Evolutionary conservation across 306 rosid genomes (phyloP), one percentile per base, ranked within the genome.

Genomic region (Styphnolobium japonicum): DNA sequence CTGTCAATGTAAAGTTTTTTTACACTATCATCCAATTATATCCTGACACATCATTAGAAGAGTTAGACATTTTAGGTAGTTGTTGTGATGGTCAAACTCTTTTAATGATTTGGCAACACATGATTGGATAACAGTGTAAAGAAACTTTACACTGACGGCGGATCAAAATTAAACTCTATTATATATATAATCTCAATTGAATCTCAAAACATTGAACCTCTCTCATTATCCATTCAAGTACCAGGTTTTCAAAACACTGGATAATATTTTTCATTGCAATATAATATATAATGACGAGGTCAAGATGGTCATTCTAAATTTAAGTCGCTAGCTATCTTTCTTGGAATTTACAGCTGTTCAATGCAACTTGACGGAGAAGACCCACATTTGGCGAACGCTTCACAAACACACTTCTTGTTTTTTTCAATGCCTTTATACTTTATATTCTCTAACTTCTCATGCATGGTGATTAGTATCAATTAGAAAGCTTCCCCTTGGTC

Each of bases 371-470:
- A 37, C 66, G 75, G 49, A 42, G 84, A 90, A 88, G 90, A 76
- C 78, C 88, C 87, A 84, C 68, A 87, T 77, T 90, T 85, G 94
- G 92, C 88, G 80, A 88, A 84, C 88, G 37, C 87, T 90, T 90
- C 88, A 76, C 27, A 69, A 60, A 67, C 80, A 90, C 94, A 78
- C 83, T 48, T 83, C 42, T 55, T 77, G 63, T 81, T 71, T 55
- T 31, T 82, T 72, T 62, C 73, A 42, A n/a, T 53, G 55, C 27
- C 61, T 46, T 9, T 25, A 37, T 51, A n/a, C 33, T 62, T 84
- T 88, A 62, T 73, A 84, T 66, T 63, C 85, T 70, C 81, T 34
- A 23, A 49, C 81, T 75, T 84, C 79, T 82, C 82, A 67, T 84
- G 86, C 83, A 90, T 83, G 78, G 52, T 80, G 49, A 81, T 51